Percentiles rank a stretch among this genome's conserved stretches.
phyloP scores from a whole-genome alignment of 2,329 filamentous ascomycete species.

The Chrysoporthe deuterocubensis region DNA sequence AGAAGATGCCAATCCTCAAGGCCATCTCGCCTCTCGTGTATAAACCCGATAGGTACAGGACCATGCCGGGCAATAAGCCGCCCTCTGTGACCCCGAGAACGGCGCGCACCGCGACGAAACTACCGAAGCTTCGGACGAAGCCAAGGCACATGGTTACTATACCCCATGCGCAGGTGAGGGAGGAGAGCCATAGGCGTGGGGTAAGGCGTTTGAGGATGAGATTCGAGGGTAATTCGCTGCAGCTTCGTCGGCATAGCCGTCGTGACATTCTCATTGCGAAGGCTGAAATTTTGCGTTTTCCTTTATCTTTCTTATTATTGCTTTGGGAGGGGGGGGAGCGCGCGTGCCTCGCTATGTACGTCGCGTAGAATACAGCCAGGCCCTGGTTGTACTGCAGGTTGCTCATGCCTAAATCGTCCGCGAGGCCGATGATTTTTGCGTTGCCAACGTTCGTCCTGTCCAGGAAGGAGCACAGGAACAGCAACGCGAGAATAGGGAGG shows the following conservation, averaged over 20 bases:
- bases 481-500: slow-evolving; percentile 63
- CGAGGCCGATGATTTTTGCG: slow-evolving; percentile 67
- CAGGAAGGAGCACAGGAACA: slow-evolving; percentile 67
- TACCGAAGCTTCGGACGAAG: slow-evolving; percentile 55
- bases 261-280: not conserved
- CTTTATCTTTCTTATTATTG: not conserved
- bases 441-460: slow-evolving; percentile 78
- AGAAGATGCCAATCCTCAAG: slow-evolving; percentile 68
- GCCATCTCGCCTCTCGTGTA: slow-evolving; percentile 64
- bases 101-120: slow-evolving; percentile 65
- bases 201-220: slow-evolving; percentile 65
- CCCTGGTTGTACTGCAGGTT: slow-evolving; percentile 68
- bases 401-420: slow-evolving; percentile 59
- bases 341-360: slow-evolving; percentile 61
- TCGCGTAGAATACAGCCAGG: slow-evolving; percentile 67
- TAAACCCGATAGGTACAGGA: slow-evolving; percentile 67
- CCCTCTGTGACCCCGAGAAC: slow-evolving; percentile 67
- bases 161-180: slow-evolving; percentile 61
- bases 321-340: not conserved
- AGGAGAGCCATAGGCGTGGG: slow-evolving; percentile 63
- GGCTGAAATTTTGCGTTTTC: too few species aligned
- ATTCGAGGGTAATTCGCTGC: slow-evolving; percentile 66
- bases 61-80: slow-evolving; percentile 68
- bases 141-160: slow-evolving; percentile 61
- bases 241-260: not conserved